Evolutionary conservation across 2,329 filamentous ascomycete genomes (phyloP), one percentile per base, ranked within the genome.

Genomic region (Colletotrichum melonis): DNA sequence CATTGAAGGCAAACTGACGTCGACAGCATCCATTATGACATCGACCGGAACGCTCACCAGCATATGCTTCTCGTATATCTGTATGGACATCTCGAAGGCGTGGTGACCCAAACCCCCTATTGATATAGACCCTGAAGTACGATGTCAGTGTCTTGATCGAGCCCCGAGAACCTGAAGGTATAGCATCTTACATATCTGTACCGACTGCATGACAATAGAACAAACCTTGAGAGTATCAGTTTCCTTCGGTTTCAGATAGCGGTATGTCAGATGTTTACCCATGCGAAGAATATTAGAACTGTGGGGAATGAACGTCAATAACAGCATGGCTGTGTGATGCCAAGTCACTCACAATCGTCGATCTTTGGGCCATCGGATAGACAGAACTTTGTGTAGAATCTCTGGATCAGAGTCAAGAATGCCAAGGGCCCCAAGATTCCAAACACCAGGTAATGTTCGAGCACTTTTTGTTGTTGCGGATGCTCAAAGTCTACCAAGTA

Each of bases 401-500:
- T 74, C 67, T 82, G 80, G 1, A 69, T 24, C 5, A 82, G 54
- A 4, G 76, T 74, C 8, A 79, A 54, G 3, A 78, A 55, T 1
- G 80, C 79, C 49, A 82, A 55, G 1, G 76, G 59, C 1, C 75
- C 78, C 3, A 77, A 70, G 3, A 81, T 67, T 0, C 76, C 79
- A 69, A 81, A 80, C 16, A 81, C 73, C 0, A 78, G 59, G 16
- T 77, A 81, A 16, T 79, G 76, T 0, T 78, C 65, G 1, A 73
- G 35, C 16, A 77, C 77, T 16, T 71, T 76, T 24, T 78, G 76
- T 14, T 76, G 75, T 49, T 76, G 76, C 2, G 82, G 81, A 54
- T 82, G 75, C 2, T 79, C 78, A 56, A 84, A 81, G 62, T 84
- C 75, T 28, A 82, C 79, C 9, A 77, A 76, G 66, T 82, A 84